Evolutionary conservation across 164 flowering plant genomes (phyloP), one percentile per base, ranked within the genome.

Genomic region (Tetracentron sinense): DNA sequence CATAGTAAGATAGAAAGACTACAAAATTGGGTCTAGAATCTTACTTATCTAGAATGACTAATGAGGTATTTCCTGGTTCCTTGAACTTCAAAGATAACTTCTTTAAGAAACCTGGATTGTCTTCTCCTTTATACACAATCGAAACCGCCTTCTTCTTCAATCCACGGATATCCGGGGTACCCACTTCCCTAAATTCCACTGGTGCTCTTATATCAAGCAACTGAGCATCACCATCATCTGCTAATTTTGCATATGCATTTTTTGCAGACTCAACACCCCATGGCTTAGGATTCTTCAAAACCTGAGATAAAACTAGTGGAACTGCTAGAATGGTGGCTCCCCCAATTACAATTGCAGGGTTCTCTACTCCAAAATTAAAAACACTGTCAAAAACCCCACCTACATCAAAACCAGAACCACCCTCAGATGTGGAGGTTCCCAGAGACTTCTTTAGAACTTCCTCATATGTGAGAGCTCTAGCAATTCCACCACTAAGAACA

Each of bases 21-120:
- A 42, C 47, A 54, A 16, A 10, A 56, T 26, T 27, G 22, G 67
- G 61, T 22, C 27, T 20, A 35, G 53, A 22, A 62, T 16, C 89
- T 86, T 85, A 94, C 99, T 91, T 94, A 86, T 94, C 99, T 25
- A 94, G 67, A 67, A 94, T 77, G 76, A 83, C 82, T 87, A 94
- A 75, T 70, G 92, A 88, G 59, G 96, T 91, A 60, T 81, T 89
- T 60, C 78, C 90, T 21, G 97, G 97, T 6, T 89, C 89, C 79
- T 84, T 94, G 82, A 91, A 86, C 74, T 81, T 94, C 78, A 82
- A 80, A 75, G 83, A 56, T 49, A 94, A 74, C 82, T 83, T 94
- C 77, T 86, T 86, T 83, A 94, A 79, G 79, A 94, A 94, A 61
- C 92, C 92, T 0, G 72, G 75, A 68, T 87, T 94, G 59, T 94